Base-by-base conservation (phyloP, 2,329 filamentous ascomycete species). In the Pseudophaeomoniella oleicola region DNA sequence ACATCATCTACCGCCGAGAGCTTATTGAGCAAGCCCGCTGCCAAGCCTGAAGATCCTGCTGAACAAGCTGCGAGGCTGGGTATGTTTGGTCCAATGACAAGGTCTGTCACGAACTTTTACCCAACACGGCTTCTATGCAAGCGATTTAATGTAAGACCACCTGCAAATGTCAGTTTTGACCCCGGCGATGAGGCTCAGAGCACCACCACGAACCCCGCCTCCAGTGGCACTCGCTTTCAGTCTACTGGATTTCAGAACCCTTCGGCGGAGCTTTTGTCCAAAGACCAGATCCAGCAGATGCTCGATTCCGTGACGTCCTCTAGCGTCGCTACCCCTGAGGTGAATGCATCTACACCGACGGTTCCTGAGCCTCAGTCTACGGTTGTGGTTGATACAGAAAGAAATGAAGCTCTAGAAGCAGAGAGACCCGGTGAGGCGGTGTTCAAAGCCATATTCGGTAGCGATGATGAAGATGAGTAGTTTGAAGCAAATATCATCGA, bases 391-490 rank as follows among this genome's bases (percentile, higher is more conserved):
- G 73, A 93, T 53, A 70, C 77, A 0, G 81, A 84, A 43, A 72
- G 66, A 45, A 94, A 94, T 48, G 79, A 85, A 39, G 82, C 81
- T 3, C 52, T 93, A 6, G 82, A 92, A 50, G 78, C 71, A 0
- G 67, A 76, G 48, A 70, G 75, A 37, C 82, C 86, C 1, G 77
- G 80, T 12, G 83, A 87, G 34, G 82, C 81, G 31, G 78, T 94
- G 0, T 86, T 94, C 49, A 83, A 75, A 46, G 83, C 85, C n/a
- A 86, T 96, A 18, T 96, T 96, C 69, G 88, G 87, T 4, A 84
- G 86, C 53, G 81, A 81, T 50, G 79, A 81, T 44, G 81, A 84
- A 47, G 79, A 84, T 38, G 62, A 72, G 18, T 59, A 62, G 11
- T 50, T n/a, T n/a, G n/a, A n/a, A n/a, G n/a, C n/a, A n/a, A n/a